Evolutionary conservation across 257 asterid species (phyloP).

Genomic region (Plantago elongata): DNA sequence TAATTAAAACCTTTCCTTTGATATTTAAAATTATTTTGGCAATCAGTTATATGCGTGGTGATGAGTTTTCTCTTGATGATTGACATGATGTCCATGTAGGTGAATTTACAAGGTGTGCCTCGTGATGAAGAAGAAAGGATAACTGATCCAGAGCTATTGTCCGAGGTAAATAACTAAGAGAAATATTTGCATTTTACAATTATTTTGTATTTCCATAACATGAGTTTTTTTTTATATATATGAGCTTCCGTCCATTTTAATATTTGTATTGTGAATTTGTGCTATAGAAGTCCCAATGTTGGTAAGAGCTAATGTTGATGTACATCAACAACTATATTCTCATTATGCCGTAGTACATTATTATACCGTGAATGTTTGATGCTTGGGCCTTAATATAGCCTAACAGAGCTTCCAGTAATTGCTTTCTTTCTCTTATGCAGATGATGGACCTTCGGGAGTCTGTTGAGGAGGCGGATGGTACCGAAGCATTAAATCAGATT

Average conservation of each 20-base stretch:
- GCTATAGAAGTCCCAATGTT: neutral
- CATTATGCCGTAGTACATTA: neutral
- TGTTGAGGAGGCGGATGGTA: neutral
- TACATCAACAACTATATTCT: neutral
- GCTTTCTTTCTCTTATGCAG: slow-evolving; percentile 7
- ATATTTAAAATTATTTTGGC: neutral
- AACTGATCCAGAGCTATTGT: slow-evolving; percentile 67
- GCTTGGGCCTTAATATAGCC: neutral
- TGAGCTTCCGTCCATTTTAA: neutral
- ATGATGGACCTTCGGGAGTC: neutral
- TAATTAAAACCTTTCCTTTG: neutral
- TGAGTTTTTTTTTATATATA: neutral
- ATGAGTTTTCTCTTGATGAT: neutral
- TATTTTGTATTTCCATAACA: slow-evolving; percentile 3
- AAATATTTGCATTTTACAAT: slow-evolving; percentile 6
- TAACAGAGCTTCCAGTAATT: slow-evolving; percentile 9
- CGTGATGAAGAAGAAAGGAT: slow-evolving; percentile 83
- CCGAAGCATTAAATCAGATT: slow-evolving; percentile 33
- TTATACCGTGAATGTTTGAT: too few relatives aligned
- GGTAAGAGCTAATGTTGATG: neutral
- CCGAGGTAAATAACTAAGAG: slow-evolving; percentile 59
- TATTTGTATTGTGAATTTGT: neutral
- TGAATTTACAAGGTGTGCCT: slow-evolving; percentile 64
- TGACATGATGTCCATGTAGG: slow-evolving; percentile 29
- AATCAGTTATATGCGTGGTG: neutral